These are phyloP conservation scores for Trichoderma sp. DNA, from an alignment of 2,329 filamentous ascomycete species.

Conservation along the genomic window DNA sequence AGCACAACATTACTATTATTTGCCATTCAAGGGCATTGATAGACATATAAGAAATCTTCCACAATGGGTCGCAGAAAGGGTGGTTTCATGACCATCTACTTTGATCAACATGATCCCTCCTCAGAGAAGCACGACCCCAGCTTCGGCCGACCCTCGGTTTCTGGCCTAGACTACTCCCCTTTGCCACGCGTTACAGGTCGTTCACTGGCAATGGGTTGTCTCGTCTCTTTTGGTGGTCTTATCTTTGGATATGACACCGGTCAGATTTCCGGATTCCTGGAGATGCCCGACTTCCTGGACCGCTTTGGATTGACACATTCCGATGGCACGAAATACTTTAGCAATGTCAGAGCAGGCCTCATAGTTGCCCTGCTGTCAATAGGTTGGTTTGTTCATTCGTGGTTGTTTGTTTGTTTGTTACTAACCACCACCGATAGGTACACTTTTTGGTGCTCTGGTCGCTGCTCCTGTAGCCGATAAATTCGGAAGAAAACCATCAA, in stretches of 20 bases:
- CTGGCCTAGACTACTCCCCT: constrained; percentile 49
- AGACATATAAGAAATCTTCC: neutral
- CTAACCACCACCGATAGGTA: constrained; percentile 51
- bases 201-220: constrained; percentile 42
- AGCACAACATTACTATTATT: neutral
- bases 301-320: constrained; percentile 50
- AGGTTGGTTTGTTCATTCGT: no score
- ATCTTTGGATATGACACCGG: constrained; percentile 54
- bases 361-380: constrained; percentile 47
- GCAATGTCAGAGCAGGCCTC: constrained; percentile 57
- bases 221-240: constrained; percentile 50
- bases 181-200: constrained; percentile 43
- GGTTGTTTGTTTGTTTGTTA: no score
- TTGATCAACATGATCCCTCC: constrained; percentile 47
- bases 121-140: constrained; percentile 39
- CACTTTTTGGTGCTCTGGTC: constrained; percentile 59
- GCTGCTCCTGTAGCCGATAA: constrained; percentile 66
- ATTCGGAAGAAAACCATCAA: constrained; percentile 64
- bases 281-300: constrained; percentile 57
- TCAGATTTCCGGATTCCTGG: constrained; percentile 58
- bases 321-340: constrained; percentile 49
- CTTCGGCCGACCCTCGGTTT: constrained; percentile 38
- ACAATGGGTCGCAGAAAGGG: constrained; percentile 26
- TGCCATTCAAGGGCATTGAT: constrained; percentile 13
- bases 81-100: constrained; percentile 39